Evolutionary conservation across 1,139 yeast species (phyloP), one percentile per base, ranked within the genome.

Genomic region (Meyerozyma sp.): DNA sequence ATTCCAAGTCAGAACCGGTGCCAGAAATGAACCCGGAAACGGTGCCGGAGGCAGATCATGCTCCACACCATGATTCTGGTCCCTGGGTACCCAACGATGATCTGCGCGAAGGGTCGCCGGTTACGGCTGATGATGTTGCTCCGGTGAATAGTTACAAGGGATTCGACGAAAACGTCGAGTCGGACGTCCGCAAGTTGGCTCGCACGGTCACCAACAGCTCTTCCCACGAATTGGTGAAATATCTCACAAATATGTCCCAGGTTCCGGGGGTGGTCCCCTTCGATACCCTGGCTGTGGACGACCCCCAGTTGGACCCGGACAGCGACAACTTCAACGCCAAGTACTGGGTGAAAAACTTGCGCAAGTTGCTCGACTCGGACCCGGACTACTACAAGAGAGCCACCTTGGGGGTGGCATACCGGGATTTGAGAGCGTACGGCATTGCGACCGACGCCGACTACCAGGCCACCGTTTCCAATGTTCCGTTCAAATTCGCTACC

Each of bases 111-210:
- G 13, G 8, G 2, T 11, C 14, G 32, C 8, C 32, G 6, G 32
- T 5, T 28, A 9, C n/a, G 5, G 14, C 11, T 28, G 16, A 30
- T 30, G 34, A n/a, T n/a, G 5, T 30, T 13, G 34, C 16, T n/a
- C 34, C 21, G 9, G 34, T 30, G 3, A 30, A 16, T 16, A 30
- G 34, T 16, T 75, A 73, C 50, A 58, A 62, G 5, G 80, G 80
- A 1, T 72, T 68, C 48, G 64, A 62, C 44, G 50, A 49, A 1
- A 40, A 47, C 2, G 59, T 66, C 4, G 65, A 62, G 26, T 46
- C 54, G 4, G 49, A 64, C 39, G 61, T 82, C 79, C 49, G 79
- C 69, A 67, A 81, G 70, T 37, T 86, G 70, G 95, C 94, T 52
- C 70, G 63, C 73, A 80, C 46, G 69, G 75, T 63, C 64, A 68